phyloP scores from a whole-genome alignment of 176 grass and related monocot genomes.

The Ensete glaucum region DNA sequence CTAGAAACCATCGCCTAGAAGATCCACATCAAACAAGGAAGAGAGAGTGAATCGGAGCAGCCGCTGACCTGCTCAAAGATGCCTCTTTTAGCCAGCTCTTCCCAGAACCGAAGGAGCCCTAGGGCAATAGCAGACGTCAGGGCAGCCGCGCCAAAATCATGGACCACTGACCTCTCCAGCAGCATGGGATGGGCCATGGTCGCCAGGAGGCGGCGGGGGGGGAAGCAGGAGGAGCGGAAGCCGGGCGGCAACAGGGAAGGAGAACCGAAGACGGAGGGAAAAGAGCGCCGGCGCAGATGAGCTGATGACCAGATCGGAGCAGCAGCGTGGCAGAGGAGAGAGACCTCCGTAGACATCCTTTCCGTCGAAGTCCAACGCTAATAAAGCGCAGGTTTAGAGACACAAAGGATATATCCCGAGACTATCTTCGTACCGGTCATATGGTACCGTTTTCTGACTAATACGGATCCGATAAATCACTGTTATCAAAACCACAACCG shows the following conservation, averaged over 20 bases:
- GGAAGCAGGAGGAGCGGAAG: background rate
- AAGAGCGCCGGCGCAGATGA: background rate
- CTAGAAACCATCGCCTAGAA: background rate
- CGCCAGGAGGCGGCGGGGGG: background rate
- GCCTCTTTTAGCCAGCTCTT: conserved; percentile 57
- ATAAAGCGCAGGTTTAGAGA: no score
- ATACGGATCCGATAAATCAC: no score
- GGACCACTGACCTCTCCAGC: conserved; percentile 37
- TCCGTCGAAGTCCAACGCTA: no score
- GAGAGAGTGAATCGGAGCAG: background rate
- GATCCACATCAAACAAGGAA: background rate
- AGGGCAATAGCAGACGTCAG: conserved; percentile 34
- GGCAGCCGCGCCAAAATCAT: conserved; percentile 42
- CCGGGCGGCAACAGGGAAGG: background rate
- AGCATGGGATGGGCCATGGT: conserved; percentile 12
- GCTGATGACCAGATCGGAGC: background rate
- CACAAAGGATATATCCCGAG: no score
- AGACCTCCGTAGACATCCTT: background rate
- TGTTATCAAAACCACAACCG: no score
- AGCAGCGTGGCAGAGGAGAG: background rate
- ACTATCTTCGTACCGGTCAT: no score
- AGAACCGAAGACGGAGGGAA: background rate
- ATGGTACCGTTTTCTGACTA: no score
- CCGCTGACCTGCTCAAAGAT: conserved; percentile 56
- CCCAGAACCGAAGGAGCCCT: conserved; percentile 56